Conservation (phyloP, 768 basidiomycete species). For the Podaxis carcinomalis region DNA sequence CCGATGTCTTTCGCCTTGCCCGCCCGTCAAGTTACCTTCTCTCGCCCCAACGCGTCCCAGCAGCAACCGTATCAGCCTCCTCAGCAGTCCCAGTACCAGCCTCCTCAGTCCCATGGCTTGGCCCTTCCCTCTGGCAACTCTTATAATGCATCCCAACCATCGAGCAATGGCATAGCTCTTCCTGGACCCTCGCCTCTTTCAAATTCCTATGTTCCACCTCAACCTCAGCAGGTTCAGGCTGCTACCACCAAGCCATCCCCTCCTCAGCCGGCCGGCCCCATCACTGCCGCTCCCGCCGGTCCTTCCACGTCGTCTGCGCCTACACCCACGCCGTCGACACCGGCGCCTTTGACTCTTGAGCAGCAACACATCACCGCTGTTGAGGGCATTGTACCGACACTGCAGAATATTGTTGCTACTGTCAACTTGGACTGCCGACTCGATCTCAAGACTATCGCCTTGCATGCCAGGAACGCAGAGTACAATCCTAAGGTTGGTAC, state of each 20-base stretch:
- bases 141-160: slow-evolving; percentile 33
- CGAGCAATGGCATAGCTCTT: slow-evolving; percentile 35
- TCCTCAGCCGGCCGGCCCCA: slow-evolving; percentile 22
- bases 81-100: slow-evolving; percentile 36
- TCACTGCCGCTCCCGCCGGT: slow-evolving; percentile 43
- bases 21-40: slow-evolving; percentile 76
- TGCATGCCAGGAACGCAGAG: slow-evolving; percentile 97
- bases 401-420: slow-evolving; percentile 99
- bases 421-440: slow-evolving; percentile 96
- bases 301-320: slow-evolving; percentile 51
- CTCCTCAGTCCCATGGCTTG: slow-evolving; percentile 36
- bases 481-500: slow-evolving; percentile 99
- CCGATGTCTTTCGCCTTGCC: slow-evolving; percentile 64
- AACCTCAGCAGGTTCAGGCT: slow-evolving; percentile 25
- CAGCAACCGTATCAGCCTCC: slow-evolving; percentile 42
- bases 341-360: slow-evolving; percentile 75
- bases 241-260: slow-evolving; percentile 17
- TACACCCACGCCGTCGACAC: slow-evolving; percentile 57
- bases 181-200: slow-evolving; percentile 56
- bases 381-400: slow-evolving; percentile 96
- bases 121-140: slow-evolving; percentile 59
- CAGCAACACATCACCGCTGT: slow-evolving; percentile 96
- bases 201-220: slow-evolving; percentile 46
- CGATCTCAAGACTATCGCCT: slow-evolving; percentile 96
- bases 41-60: slow-evolving; percentile 50